Percentiles rank a stretch among this genome's conserved stretches.
These are phyloP conservation scores for Cercospora berteroae DNA, from an alignment of 2,329 filamentous ascomycete genomes.

Conservation along the genomic window DNA sequence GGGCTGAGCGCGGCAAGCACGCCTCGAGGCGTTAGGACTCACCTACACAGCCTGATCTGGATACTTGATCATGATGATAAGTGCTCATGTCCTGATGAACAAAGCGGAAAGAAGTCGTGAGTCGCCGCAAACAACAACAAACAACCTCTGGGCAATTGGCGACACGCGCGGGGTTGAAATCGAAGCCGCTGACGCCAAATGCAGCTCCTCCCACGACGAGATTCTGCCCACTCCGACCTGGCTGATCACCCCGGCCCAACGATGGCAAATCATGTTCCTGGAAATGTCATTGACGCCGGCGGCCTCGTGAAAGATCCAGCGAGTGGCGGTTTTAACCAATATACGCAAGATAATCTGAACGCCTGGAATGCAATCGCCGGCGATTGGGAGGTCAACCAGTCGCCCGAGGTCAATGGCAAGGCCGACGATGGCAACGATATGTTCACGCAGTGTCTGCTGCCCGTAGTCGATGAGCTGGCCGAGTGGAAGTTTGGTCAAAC, in stretches of 20 bases:
- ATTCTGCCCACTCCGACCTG: constrained; percentile 4
- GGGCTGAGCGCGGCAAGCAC: background rate
- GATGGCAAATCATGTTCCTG: constrained; percentile 1
- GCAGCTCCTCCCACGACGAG: constrained; percentile 10
- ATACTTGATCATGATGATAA: background rate
- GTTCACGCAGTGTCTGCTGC: constrained; percentile 46
- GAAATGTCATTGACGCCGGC: constrained; percentile 6
- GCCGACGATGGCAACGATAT: constrained; percentile 45
- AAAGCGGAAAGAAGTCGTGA: background rate
- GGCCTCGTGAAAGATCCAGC: constrained; percentile 8
- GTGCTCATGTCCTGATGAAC: background rate
- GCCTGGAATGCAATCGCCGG: constrained; percentile 46
- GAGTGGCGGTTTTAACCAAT: background rate
- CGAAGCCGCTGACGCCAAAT: constrained; percentile 10
- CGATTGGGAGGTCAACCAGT: constrained; percentile 43
- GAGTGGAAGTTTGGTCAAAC: constrained; percentile 30
- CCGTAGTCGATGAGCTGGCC: constrained; percentile 42
- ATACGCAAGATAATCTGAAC: constrained; percentile 17
- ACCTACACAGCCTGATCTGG: background rate
- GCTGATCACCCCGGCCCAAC: background rate
- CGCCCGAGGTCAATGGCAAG: constrained; percentile 16
- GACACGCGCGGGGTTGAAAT: background rate
- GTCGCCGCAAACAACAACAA: background rate
- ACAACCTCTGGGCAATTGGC: background rate
- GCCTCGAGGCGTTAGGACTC: background rate